phyloP scores from a whole-genome alignment of 2,329 filamentous ascomycete species.

The Alternaria arbusti region DNA sequence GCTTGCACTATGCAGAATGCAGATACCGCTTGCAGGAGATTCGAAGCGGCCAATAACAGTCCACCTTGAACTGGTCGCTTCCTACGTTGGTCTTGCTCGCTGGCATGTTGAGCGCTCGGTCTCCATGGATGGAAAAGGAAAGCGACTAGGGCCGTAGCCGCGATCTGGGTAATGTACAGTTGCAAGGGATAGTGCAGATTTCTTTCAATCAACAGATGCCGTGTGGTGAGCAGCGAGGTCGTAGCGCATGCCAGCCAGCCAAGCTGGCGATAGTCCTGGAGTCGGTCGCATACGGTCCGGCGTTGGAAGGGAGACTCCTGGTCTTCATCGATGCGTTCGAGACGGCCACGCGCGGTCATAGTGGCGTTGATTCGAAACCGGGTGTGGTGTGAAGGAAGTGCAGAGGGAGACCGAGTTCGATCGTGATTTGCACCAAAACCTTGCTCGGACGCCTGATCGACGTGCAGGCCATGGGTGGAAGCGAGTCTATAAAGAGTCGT shows the following conservation, averaged over 20 bases:
- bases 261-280: constrained; percentile 9
- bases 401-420: background rate
- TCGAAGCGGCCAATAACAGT: constrained; percentile 6
- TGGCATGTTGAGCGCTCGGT: background rate
- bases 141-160: constrained; percentile 7
- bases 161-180: constrained; percentile 20
- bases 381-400: background rate
- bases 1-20: constrained; percentile 36
- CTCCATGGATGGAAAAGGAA: background rate
- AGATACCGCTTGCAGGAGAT: constrained; percentile 24
- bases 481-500: constrained; percentile 5
- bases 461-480: background rate
- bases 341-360: constrained; percentile 4
- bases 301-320: background rate
- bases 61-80: constrained; percentile 1
- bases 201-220: constrained; percentile 28
- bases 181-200: constrained; percentile 34
- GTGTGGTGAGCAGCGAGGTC: constrained; percentile 27
- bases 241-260: constrained; percentile 25
- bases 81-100: background rate
- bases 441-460: background rate
- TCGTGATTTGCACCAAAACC: background rate
- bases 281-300: background rate
- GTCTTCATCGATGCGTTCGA: background rate
- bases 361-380: background rate